phyloP scores from a whole-genome alignment of 805 yeast genomes.

The Yamadazyma tumulicola region DNA sequence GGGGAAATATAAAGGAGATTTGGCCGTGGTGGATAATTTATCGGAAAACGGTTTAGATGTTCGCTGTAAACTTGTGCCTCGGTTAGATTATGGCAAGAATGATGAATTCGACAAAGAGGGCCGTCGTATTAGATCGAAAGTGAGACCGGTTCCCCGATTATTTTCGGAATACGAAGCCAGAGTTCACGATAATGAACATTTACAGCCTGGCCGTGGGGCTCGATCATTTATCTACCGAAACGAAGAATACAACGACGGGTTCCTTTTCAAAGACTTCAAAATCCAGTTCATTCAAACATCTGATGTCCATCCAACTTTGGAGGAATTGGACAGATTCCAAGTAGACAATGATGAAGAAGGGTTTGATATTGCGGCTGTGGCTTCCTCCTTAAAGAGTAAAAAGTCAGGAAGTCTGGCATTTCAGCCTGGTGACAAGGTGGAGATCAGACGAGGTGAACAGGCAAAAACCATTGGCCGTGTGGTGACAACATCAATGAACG shows the following conservation, averaged over 20 bases:
- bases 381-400: slow-evolving; percentile 72
- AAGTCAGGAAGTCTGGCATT: slow-evolving; percentile 41
- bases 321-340: slow-evolving; percentile 80
- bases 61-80: slow-evolving; percentile 87
- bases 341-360: slow-evolving; percentile 74
- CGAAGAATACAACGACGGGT: slow-evolving; percentile 90
- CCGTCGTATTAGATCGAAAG: slow-evolving; percentile 47
- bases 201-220: slow-evolving; percentile 62
- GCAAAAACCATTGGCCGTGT: slow-evolving; percentile 84
- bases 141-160: slow-evolving; percentile 80
- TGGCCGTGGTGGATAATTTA: slow-evolving; percentile 88
- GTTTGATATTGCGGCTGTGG: slow-evolving; percentile 82
- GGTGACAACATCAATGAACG: slow-evolving; percentile 54
- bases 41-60: slow-evolving; percentile 95
- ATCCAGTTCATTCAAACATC: slow-evolving; percentile 78
- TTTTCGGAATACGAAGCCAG: slow-evolving; percentile 88
- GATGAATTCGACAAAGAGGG: slow-evolving; percentile 50
- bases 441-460: slow-evolving; percentile 90
- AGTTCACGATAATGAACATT: slow-evolving; percentile 71
- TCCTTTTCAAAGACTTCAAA: slow-evolving; percentile 79
- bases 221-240: slow-evolving; percentile 68
- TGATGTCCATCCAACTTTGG: slow-evolving; percentile 79
- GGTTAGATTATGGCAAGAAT: slow-evolving; percentile 83
- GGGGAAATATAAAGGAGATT: slow-evolving; percentile 89
- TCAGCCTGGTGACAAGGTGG: slow-evolving; percentile 93